phyloP scores from a whole-genome alignment of 2,329 filamentous ascomycete species.

The Metarhizium anisopliae region DNA sequence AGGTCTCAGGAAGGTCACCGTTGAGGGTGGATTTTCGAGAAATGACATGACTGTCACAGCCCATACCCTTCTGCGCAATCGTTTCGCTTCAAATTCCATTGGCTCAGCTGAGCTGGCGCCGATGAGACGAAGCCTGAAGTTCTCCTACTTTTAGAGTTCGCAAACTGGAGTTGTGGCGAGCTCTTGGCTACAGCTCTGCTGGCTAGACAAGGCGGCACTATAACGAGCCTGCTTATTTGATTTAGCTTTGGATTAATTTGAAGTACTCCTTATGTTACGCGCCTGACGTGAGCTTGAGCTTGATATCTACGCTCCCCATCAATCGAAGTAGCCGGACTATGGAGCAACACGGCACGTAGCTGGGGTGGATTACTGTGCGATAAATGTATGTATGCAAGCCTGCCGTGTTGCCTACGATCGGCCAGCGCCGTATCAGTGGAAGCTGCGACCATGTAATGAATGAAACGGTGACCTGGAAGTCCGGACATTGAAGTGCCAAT shows the following conservation, averaged over 20 bases:
- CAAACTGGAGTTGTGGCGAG: background rate
- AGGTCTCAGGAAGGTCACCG: background rate
- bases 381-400: too few relatives aligned
- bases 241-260: background rate
- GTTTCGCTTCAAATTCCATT: background rate
- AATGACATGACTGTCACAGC: background rate
- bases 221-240: background rate
- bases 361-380: too few relatives aligned
- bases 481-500: too few relatives aligned
- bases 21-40: background rate
- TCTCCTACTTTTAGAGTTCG: background rate
- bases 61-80: background rate
- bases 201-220: background rate
- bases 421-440: too few relatives aligned
- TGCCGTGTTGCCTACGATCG: too few relatives aligned
- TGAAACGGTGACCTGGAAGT: too few relatives aligned
- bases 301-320: too few relatives aligned
- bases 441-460: too few relatives aligned
- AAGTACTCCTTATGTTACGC: background rate
- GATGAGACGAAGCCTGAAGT: background rate
- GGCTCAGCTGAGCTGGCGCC: background rate
- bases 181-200: background rate
- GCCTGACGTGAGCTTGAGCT: background rate
- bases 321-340: too few relatives aligned
- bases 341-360: too few relatives aligned